These are phyloP conservation scores for Rosa multiflora DNA, from an alignment of 306 rosid genomes.

Conservation along the genomic window DNA sequence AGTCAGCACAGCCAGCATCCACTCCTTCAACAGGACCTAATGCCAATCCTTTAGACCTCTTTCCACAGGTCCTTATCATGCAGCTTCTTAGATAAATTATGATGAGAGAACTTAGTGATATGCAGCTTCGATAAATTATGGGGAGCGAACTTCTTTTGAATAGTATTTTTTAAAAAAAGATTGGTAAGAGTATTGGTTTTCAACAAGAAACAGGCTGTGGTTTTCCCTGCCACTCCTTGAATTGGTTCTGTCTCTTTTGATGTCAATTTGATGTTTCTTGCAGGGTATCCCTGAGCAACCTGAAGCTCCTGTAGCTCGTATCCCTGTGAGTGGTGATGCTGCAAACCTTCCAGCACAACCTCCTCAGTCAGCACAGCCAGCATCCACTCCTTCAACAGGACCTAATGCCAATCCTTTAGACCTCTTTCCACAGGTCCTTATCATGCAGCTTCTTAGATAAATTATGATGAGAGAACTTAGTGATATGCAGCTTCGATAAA, in stretches of 20 bases:
- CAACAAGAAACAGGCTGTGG: background rate
- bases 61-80: conserved; percentile 69
- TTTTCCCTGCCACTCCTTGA: background rate
- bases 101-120: background rate
- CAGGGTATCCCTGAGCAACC: conserved; percentile 97
- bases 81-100: background rate
- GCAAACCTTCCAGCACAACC: conserved; percentile 50
- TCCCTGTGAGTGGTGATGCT: conserved; percentile 51
- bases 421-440: conserved; percentile 83
- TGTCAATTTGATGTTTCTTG: conserved; percentile 9
- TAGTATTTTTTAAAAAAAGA: background rate
- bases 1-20: conserved; percentile 60
- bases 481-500: background rate
- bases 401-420: conserved; percentile 95
- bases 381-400: conserved; percentile 57
- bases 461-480: conserved; percentile 4
- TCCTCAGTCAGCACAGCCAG: conserved; percentile 66
- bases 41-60: conserved; percentile 88
- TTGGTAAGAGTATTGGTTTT: background rate
- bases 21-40: conserved; percentile 74
- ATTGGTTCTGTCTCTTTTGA: background rate
- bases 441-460: background rate
- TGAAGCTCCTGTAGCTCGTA: conserved; percentile 55
- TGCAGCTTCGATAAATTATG: background rate
- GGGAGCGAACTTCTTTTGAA: background rate